Evolutionary conservation across 306 rosid species (phyloP), one percentile per base, ranked within the genome.

Genomic region (Albizia julibrissin): DNA sequence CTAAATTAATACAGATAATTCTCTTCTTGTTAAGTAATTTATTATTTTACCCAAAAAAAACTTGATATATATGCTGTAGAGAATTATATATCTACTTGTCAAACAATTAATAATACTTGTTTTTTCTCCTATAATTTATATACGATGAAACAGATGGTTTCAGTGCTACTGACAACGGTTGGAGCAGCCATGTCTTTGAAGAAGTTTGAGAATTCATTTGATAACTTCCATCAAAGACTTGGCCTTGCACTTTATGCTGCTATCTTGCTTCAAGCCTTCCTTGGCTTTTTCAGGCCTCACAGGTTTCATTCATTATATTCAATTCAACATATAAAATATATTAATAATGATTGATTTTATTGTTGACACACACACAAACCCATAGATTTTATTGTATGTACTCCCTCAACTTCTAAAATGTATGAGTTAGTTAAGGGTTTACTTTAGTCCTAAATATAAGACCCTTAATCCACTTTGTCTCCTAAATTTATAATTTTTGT

Each of bases 261-360:
- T 29, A 74, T 93, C 2, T 83, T 92, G 89, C 65, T 88, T 29
- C 99, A 95, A 89, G 90, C 88, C 62, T 84, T 88, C 75, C 73
- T 91, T 21, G 99, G 99, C 26, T 85, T 92, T 77, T 87, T 93
- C 92, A 92, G 99, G 87, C 99, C 99, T 83, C 95, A 83, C 39
- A 93, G 97, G 98, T 87, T 87, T 90, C 69, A 3, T 37, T n/a
- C n/a, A 37, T 37, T 8, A 8, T 21, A 65, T 29, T 62, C 39
- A 27, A 31, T 66, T 29, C 19, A 52, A 52, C 22, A 52, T 5
- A 47, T 8, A 46, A 46, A 46, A 46, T 44, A 47, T 1, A 42
- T 8, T 49, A 49, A 16, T 49, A 64, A 62, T 13, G 34, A 26
- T 24, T 62, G 2, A 62, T 62, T 24, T 62, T 26, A 26, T 27